These are phyloP conservation scores for Rhizopus delemar DNA, from an alignment of 371 early-diverging fungal species.

Conservation along the genomic window DNA sequence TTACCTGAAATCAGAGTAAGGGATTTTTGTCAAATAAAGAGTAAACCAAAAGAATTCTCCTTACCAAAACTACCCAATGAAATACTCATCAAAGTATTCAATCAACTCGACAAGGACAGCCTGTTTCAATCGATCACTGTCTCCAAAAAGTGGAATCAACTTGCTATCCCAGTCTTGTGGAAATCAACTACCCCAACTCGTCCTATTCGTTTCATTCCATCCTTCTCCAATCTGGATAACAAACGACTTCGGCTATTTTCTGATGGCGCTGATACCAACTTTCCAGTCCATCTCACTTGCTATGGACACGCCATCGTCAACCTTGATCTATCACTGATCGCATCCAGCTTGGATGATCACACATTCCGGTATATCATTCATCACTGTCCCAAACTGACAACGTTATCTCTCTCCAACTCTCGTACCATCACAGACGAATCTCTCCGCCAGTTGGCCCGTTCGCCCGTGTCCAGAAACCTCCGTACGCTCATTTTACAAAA, in stretches of 20 bases:
- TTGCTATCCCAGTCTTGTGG: slow-evolving; percentile 43
- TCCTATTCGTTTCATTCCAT: slow-evolving; percentile 23
- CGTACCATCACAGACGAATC: slow-evolving; percentile 26
- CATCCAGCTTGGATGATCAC: slow-evolving; percentile 28
- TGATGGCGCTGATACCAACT: slow-evolving; percentile 14
- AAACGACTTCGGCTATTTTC: background rate
- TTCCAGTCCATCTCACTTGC: slow-evolving; percentile 31
- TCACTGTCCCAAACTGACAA: slow-evolving; percentile 26
- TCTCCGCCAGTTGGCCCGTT: slow-evolving; percentile 18
- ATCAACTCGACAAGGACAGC: slow-evolving; percentile 17
- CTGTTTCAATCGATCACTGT: slow-evolving; percentile 33
- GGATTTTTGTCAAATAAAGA: background rate
- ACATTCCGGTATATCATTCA: slow-evolving; percentile 29
- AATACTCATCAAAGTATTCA: slow-evolving; percentile 34
- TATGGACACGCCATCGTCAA: slow-evolving; percentile 33
- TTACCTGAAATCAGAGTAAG: background rate
- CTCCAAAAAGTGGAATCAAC: slow-evolving; percentile 35
- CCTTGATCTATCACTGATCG: slow-evolving; percentile 24
- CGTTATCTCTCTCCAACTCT: slow-evolving; percentile 23
- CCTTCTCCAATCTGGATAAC: slow-evolving; percentile 12
- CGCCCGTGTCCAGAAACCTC: slow-evolving; percentile 22
- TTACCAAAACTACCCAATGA: slow-evolving; percentile 28
- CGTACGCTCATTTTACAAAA: slow-evolving; percentile 26
- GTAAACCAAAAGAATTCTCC: no score
- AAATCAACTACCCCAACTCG: slow-evolving; percentile 27